These are phyloP conservation scores for Eucalyptus pumila DNA, from an alignment of 345 rosid species.

Conservation along the genomic window DNA sequence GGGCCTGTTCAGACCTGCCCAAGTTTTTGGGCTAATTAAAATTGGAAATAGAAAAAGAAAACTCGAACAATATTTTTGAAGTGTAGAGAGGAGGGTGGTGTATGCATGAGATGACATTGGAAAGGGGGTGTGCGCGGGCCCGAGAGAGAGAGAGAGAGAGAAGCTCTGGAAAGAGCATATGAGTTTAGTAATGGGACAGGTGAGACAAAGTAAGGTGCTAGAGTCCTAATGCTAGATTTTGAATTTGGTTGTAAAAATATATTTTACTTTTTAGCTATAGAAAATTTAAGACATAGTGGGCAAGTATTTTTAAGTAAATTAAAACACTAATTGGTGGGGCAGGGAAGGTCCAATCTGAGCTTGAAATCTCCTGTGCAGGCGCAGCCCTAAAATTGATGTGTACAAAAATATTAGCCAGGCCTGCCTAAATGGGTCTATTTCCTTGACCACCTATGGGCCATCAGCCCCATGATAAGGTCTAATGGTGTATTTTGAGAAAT, in stretches of 20 bases:
- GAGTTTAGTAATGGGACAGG: background rate
- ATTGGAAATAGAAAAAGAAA: background rate
- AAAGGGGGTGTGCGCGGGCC: background rate
- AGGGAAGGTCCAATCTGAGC: background rate
- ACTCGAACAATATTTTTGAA: background rate
- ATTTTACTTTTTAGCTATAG: background rate
- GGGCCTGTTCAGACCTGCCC: background rate
- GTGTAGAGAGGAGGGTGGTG: background rate
- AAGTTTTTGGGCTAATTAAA: background rate
- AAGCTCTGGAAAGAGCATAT: background rate
- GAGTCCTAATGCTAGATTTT: background rate
- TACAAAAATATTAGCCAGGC: background rate
- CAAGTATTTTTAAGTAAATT: background rate
- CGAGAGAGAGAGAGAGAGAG: background rate
- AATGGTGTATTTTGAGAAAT: background rate
- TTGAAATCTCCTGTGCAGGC: background rate
- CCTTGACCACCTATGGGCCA: background rate
- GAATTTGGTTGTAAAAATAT: background rate
- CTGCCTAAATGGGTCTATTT: background rate
- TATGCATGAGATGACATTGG: background rate
- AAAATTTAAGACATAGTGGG: background rate
- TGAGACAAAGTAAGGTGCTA: background rate
- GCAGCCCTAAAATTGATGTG: background rate
- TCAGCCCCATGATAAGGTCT: background rate
- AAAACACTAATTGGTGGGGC: background rate